Percentiles rank a stretch among this genome's conserved stretches.
Evolutionary conservation across 495 filamentous ascomycete species (phyloP).

Genomic region (Chlorociboria aeruginascens): DNA sequence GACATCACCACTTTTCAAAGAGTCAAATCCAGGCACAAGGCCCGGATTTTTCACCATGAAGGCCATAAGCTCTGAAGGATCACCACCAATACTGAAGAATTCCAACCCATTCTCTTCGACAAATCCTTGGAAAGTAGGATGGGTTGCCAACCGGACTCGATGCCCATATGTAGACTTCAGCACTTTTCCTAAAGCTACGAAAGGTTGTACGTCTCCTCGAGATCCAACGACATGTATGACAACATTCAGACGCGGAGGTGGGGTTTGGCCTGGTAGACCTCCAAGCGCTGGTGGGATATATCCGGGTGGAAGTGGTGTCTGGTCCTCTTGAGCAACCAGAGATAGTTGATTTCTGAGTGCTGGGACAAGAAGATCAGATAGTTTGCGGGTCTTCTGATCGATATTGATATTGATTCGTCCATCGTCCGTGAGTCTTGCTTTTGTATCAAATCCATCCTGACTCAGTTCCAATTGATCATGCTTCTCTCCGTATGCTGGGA

Average conservation of each 20-base stretch:
- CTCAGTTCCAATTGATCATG: conserved; percentile 35
- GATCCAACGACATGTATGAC: conserved; percentile 74
- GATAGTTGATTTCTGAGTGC: conserved; percentile 48
- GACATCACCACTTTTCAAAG: conserved; percentile 57
- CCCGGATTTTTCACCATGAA: conserved; percentile 84
- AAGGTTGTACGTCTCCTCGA: conserved; percentile 70
- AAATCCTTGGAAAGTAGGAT: conserved; percentile 56
- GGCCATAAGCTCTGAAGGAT: conserved; percentile 70
- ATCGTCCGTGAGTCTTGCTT: conserved; percentile 41
- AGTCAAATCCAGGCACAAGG: conserved; percentile 57
- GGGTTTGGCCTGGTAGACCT: conserved; percentile 44
- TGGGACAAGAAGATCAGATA: conserved; percentile 55
- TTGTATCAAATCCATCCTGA: conserved; percentile 41
- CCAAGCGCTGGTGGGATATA: conserved; percentile 52
- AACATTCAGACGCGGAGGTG: conserved; percentile 50
- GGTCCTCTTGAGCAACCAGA: conserved; percentile 26
- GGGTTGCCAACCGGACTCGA: conserved; percentile 66
- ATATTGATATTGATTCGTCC: conserved; percentile 69
- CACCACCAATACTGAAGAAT: conserved; percentile 71
- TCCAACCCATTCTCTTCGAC: conserved; percentile 60
- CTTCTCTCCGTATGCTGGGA: conserved; percentile 34
- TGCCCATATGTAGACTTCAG: conserved; percentile 55
- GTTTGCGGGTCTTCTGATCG: conserved; percentile 46
- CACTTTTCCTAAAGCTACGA: conserved; percentile 52
- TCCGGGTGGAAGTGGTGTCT: conserved; percentile 35